These are phyloP conservation scores for Miamiensis avidus DNA, from an alignment of 169 alveolate genomes.

Conservation along the genomic window DNA sequence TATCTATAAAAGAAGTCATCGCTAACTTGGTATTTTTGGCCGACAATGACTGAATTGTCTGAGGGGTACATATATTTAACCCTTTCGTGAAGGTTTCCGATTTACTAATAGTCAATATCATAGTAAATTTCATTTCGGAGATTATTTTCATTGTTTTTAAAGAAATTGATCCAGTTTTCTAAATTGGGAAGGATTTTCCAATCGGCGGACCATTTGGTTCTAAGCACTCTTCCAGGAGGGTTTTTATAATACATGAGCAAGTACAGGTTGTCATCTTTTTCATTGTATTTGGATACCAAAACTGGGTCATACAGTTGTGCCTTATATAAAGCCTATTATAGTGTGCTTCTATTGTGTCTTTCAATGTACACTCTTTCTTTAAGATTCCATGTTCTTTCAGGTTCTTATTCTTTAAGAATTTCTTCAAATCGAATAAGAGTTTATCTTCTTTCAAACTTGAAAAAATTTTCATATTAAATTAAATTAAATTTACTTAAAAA, in stretches of 20 bases:
- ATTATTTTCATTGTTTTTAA: slow-evolving; percentile 27
- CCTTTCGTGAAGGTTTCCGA: slow-evolving; percentile 61
- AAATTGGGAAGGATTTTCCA: slow-evolving; percentile 61
- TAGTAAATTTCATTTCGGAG: slow-evolving; percentile 28
- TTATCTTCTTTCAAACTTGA: slow-evolving; percentile 49
- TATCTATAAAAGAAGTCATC: slow-evolving; percentile 31
- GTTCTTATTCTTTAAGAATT: slow-evolving; percentile 51
- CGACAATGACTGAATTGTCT: slow-evolving; percentile 79
- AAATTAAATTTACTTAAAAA: too few relatives aligned
- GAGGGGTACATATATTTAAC: slow-evolving; percentile 80
- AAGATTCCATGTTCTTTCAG: slow-evolving; percentile 66
- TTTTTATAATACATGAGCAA: slow-evolving; percentile 53
- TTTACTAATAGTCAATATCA: slow-evolving; percentile 58
- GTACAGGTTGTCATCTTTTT: slow-evolving; percentile 60
- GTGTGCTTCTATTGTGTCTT: slow-evolving; percentile 30
- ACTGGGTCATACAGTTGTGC: slow-evolving; percentile 60
- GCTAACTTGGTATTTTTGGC: slow-evolving; percentile 52
- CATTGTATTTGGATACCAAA: slow-evolving; percentile 49
- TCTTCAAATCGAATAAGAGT: slow-evolving; percentile 44
- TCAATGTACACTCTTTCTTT: slow-evolving; percentile 68
- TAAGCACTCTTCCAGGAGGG: slow-evolving; percentile 74
- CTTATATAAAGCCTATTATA: slow-evolving; percentile 44
- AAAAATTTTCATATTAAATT: not conserved
- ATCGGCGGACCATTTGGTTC: slow-evolving; percentile 64
- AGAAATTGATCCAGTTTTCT: slow-evolving; percentile 45